A percentile compares a stretch with the other conserved stretches of the same genome.
Conservation (phyloP, 169 alveolate species). For the Eimeria mitis region DNA sequence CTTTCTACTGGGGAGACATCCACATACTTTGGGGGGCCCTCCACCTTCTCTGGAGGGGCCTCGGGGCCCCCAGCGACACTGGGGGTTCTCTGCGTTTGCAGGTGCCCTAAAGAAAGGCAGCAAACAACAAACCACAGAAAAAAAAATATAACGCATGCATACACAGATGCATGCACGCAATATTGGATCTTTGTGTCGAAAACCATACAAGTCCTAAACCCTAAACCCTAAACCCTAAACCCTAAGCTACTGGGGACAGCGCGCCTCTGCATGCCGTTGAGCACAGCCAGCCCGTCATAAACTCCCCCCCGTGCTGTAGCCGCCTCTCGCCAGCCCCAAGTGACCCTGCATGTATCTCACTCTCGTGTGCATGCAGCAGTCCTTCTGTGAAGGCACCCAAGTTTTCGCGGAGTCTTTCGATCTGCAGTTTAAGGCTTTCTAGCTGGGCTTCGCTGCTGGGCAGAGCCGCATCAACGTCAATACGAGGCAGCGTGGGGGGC, state of each 20-base stretch:
- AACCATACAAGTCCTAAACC: not conserved
- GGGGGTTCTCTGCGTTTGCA: not conserved
- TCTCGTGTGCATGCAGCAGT: conserved; percentile 54
- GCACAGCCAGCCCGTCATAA: not conserved
- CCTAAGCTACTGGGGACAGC: not conserved
- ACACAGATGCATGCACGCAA: not conserved
- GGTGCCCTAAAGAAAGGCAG: conserved; percentile 27
- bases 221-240: not conserved
- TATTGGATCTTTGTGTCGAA: not conserved
- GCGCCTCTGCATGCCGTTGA: not conserved
- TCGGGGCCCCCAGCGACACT: not conserved
- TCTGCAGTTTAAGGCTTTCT: conserved; percentile 29
- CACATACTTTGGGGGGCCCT: conserved; percentile 15
- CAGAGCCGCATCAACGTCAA: not conserved
- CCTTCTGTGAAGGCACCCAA: conserved; percentile 54
- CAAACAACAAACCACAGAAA: not conserved
- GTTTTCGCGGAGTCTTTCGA: conserved; percentile 36
- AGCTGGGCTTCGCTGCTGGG: conserved; percentile 61
- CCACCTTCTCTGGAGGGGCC: conserved; percentile 6
- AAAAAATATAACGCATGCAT: not conserved
- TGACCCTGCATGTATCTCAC: not conserved
- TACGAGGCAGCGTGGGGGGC: not conserved
- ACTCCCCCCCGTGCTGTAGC: not conserved
- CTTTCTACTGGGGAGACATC: not conserved
- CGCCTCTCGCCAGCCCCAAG: not conserved